Percentiles rank a stretch among this genome's conserved stretches.
Conservation (phyloP, 176 grass and related monocot species). For the Raddia distichophylla region DNA sequence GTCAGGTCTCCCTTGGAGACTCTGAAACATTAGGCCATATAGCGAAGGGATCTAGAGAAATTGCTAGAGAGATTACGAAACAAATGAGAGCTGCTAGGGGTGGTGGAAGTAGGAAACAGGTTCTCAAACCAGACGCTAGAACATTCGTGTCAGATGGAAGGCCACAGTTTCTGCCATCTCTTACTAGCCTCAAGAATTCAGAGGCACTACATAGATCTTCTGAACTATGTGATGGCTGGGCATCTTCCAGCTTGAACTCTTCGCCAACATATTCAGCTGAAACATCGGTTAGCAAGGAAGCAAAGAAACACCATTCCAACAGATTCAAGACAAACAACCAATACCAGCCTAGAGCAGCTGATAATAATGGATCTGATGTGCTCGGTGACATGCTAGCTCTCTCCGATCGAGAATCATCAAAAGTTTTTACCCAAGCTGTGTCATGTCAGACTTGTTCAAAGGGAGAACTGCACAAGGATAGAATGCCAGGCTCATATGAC, state of each 20-base stretch:
- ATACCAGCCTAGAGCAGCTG: conserved; percentile 44
- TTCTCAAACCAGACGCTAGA: conserved; percentile 40
- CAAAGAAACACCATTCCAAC: conserved; percentile 86
- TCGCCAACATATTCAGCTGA: conserved; percentile 61
- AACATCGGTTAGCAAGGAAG: conserved; percentile 81
- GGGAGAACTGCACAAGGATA: conserved; percentile 40
- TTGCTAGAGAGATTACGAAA: conserved; percentile 67
- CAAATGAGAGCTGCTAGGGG: conserved; percentile 66
- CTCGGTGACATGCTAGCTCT: conserved; percentile 82
- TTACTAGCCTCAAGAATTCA: conserved; percentile 47
- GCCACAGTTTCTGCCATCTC: conserved; percentile 33
- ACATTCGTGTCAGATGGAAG: conserved; percentile 42
- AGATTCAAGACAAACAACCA: conserved; percentile 70
- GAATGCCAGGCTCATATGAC: conserved; percentile 31
- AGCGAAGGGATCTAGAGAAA: conserved; percentile 83
- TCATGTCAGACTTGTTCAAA: conserved; percentile 39
- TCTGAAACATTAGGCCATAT: conserved; percentile 38
- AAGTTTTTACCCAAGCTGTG: conserved; percentile 14
- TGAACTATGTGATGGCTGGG: conserved; percentile 59
- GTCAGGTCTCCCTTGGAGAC: conserved; percentile 40
- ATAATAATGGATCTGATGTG: conserved; percentile 44
- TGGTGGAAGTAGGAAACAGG: conserved; percentile 42
- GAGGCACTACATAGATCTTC: conserved; percentile 47
- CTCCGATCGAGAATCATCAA: conserved; percentile 59
- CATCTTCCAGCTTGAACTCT: conserved; percentile 52